Conservation (phyloP, 2,329 filamentous ascomycete genomes). For the Simplicillium aogashimaense region DNA sequence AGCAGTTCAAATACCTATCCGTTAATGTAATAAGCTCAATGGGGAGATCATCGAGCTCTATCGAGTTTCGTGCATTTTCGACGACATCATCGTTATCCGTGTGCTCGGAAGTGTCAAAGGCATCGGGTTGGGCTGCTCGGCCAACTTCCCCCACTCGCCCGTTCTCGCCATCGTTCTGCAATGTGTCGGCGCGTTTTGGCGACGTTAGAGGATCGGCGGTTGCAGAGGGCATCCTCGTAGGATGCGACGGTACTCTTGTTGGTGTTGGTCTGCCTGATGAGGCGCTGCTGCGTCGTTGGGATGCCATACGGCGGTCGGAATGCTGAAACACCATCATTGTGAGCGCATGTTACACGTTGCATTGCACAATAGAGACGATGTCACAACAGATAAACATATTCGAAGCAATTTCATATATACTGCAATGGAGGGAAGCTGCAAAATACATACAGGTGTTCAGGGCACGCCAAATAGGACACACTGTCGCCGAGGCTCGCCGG, state of each 20-base stretch:
- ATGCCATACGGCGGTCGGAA: not conserved
- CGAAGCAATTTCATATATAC: too few relatives aligned
- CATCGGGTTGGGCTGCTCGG: conserved; percentile 22
- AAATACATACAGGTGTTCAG: too few relatives aligned
- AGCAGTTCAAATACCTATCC: conserved; percentile 53
- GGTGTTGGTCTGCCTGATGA: not conserved
- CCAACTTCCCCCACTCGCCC: conserved; percentile 17
- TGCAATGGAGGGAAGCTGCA: too few relatives aligned
- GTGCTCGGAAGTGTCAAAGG: conserved; percentile 36
- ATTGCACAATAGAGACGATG: too few relatives aligned
- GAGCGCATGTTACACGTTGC: not conserved
- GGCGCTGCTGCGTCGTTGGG: not conserved
- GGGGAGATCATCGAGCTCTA: conserved; percentile 79
- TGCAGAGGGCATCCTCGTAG: conserved; percentile 4
- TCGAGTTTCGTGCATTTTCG: conserved; percentile 43
- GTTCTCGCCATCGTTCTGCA: conserved; percentile 26
- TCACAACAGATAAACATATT: too few relatives aligned
- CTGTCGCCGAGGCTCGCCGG: too few relatives aligned
- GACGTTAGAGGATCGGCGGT: conserved; percentile 19
- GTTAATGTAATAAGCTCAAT: conserved; percentile 87
- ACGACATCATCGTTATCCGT: conserved; percentile 32
- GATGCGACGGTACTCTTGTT: not conserved
- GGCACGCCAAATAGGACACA: too few relatives aligned
- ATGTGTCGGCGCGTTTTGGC: conserved; percentile 36
- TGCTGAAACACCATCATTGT: not conserved